Base-by-base conservation (phyloP, 2,329 filamentous ascomycete species). In the Byssothecium circinans region DNA sequence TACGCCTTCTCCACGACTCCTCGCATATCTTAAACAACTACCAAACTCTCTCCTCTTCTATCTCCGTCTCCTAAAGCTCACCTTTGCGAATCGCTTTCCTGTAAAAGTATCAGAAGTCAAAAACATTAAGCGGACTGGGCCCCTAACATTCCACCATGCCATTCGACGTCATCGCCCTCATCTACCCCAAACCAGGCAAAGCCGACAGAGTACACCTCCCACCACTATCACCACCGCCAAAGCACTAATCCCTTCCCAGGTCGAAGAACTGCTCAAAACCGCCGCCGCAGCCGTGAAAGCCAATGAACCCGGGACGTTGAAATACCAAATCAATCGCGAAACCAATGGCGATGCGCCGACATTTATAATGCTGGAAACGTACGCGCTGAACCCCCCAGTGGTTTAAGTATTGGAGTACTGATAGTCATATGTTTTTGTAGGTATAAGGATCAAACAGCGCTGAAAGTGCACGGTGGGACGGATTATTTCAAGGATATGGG, bases 361-460 rank as follows among this genome's bases (percentile, higher is more conserved):
- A 1, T 61, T 70, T 29, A 43, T 69, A 12, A 61, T 71, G 52
- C 49, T 69, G 1, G 68, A 71, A 46, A 69, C 62, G 65, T 70
- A 49, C 30, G 62, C 50, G 8, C 35, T 19, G 33, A 32, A 17
- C 8, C 29, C 14, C 10, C 19, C 17, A 11, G 20, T 23, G 23
- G n/a, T 19, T 6, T 32, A 10, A 10, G 20, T 10, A 15, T 10
- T n/a, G 12, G n/a, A 19, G 17, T 5, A n/a, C 22, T 12, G 3
- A 30, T 22, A 35, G 41, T 52, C n/a, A 48, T 22, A 10, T 2
- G 3, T 29, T 25, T 6, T 5, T 19, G 15, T 23, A 69, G 66
- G 10, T 69, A 70, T 50, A 65, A 65, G 37, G 55, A 68, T 36
- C 52, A 62, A 36, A 60, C 57, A 6, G 53, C 64, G 1, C 46